These are phyloP conservation scores for Alternaria metachromatica DNA, from an alignment of 2,329 filamentous ascomycete genomes.

Conservation along the genomic window DNA sequence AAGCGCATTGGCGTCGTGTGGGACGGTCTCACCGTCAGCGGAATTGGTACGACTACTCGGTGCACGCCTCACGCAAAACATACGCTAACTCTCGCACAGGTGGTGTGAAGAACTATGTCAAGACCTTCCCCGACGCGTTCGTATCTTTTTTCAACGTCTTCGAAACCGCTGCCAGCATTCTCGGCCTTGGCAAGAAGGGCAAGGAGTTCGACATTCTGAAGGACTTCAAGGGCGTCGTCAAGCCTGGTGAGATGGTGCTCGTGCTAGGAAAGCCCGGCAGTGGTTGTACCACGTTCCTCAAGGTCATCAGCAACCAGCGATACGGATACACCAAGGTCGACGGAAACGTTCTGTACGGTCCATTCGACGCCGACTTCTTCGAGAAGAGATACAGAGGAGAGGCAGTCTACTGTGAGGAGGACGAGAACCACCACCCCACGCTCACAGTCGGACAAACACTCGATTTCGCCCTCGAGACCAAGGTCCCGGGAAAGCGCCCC, in stretches of 20 bases:
- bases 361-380: constrained; percentile 74
- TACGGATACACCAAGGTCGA: constrained; percentile 66
- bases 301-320: constrained; percentile 62
- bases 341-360: constrained; percentile 79
- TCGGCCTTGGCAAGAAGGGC: constrained; percentile 72
- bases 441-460: constrained; percentile 88
- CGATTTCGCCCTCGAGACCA: constrained; percentile 82
- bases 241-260: constrained; percentile 85
- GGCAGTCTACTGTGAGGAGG: constrained; percentile 84
- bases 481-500: constrained; percentile 81
- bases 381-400: constrained; percentile 76
- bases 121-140: constrained; percentile 79
- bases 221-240: constrained; percentile 65
- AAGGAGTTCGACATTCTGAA: constrained; percentile 76
- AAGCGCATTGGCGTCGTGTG: constrained; percentile 78
- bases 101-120: constrained; percentile 73
- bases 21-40: constrained; percentile 78
- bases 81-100: constrained; percentile 12
- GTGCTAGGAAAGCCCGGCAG: constrained; percentile 78
- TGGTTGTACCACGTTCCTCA: constrained; percentile 63
- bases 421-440: constrained; percentile 84
- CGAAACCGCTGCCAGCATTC: constrained; percentile 66
- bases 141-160: constrained; percentile 78
- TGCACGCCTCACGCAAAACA: not conserved
- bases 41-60: constrained; percentile 59